These are phyloP conservation scores for Mycena indigotica DNA, from an alignment of 768 basidiomycete genomes.

Conservation along the genomic window DNA sequence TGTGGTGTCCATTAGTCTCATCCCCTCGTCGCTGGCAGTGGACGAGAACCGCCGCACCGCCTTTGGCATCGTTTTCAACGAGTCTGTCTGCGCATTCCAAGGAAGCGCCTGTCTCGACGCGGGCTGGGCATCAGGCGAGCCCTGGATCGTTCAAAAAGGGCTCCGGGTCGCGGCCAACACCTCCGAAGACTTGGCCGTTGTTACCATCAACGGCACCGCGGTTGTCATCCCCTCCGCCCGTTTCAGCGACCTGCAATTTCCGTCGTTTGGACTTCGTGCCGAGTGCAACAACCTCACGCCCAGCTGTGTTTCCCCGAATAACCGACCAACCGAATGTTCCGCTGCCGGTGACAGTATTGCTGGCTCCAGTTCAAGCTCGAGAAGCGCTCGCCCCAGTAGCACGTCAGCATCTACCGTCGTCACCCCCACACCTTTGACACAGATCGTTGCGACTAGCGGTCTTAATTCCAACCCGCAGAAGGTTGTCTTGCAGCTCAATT, in stretches of 20 bases:
- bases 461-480: constrained; percentile 9
- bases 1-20: constrained; percentile 1
- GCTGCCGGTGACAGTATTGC: neutral
- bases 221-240: constrained; percentile 2
- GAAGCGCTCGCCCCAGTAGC: neutral
- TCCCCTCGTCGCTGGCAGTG: neutral
- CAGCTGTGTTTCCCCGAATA: neutral
- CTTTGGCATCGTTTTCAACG: constrained; percentile 10
- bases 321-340: neutral
- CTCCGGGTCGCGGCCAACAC: constrained; percentile 11
- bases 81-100: constrained; percentile 5
- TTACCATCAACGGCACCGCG: constrained; percentile 9
- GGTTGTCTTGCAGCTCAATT: constrained; percentile 12
- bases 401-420: neutral
- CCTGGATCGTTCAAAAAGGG: constrained; percentile 6
- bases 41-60: no score
- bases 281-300: constrained; percentile 13
- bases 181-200: neutral
- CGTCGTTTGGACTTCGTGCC: constrained; percentile 14
- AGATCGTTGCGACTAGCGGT: neutral
- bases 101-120: constrained; percentile 8
- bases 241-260: neutral
- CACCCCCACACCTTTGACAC: neutral
- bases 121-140: constrained; percentile 3
- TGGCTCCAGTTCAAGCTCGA: neutral